These are phyloP conservation scores for Aspergillus caelatus DNA, from an alignment of 2,329 filamentous ascomycete species.

Conservation along the genomic window DNA sequence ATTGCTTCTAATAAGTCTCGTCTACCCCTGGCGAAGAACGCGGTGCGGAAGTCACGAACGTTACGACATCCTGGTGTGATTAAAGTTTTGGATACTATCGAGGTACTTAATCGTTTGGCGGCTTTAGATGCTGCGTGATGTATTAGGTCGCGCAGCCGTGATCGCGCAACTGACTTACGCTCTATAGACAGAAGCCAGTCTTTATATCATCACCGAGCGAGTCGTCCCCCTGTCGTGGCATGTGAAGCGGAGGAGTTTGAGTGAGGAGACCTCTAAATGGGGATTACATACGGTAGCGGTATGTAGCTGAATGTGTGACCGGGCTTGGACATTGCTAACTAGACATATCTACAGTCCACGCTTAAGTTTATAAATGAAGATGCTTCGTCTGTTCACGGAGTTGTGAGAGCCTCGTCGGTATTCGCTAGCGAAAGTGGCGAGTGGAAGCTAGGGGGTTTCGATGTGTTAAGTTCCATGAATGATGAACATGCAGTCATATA, in stretches of 20 bases:
- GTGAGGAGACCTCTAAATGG: slow-evolving; percentile 95
- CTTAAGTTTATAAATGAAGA: slow-evolving; percentile 96
- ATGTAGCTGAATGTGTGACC: slow-evolving; percentile 27
- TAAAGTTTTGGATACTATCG: slow-evolving; percentile 90
- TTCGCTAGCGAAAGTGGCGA: slow-evolving; percentile 96
- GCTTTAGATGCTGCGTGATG: background rate
- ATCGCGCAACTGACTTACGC: slow-evolving; percentile 4
- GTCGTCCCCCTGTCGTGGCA: slow-evolving; percentile 87
- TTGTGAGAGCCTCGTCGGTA: slow-evolving; percentile 79
- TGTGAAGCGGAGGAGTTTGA: slow-evolving; percentile 82
- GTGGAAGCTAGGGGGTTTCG: slow-evolving; percentile 95
- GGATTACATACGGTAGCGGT: slow-evolving; percentile 84
- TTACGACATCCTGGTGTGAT: slow-evolving; percentile 92
- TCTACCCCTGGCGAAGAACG: slow-evolving; percentile 87
- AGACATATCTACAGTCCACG: slow-evolving; percentile 65
- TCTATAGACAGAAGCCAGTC: slow-evolving; percentile 83
- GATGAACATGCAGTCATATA: slow-evolving; percentile 95
- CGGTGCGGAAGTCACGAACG: slow-evolving; percentile 89
- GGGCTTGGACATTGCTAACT: background rate
- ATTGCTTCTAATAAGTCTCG: slow-evolving; percentile 76
- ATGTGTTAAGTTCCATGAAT: slow-evolving; percentile 90
- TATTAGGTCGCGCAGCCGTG: background rate
- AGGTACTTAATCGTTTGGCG: slow-evolving; percentile 58
- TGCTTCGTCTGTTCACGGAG: slow-evolving; percentile 87
- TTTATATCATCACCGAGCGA: slow-evolving; percentile 94